A percentile compares a stretch with the other conserved stretches of the same genome.
Evolutionary conservation across 371 early-diverging fungal genomes (phyloP).

Genomic region (Batkoa obscura): DNA sequence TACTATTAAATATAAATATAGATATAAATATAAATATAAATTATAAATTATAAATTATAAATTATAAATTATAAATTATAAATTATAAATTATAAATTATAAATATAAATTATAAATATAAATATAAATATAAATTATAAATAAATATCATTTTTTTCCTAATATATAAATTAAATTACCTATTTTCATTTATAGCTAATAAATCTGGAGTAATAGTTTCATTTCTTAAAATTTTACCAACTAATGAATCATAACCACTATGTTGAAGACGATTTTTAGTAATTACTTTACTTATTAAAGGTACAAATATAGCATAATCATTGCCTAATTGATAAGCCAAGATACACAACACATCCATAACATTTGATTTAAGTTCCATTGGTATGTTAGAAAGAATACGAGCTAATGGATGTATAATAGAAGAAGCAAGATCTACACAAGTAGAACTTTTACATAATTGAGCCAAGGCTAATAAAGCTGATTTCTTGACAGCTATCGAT

Average conservation of each 20-base stretch:
- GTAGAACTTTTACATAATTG: constrained; percentile 59
- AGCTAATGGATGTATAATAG: constrained; percentile 79
- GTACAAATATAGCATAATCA: constrained; percentile 79
- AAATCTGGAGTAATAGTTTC: not conserved
- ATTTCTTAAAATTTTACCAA: not conserved
- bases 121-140: no score
- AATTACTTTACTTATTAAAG: constrained; percentile 26
- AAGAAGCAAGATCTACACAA: constrained; percentile 74
- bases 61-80: no score
- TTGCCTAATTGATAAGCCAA: constrained; percentile 70
- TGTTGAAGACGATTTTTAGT: not conserved
- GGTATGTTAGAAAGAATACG: constrained; percentile 38
- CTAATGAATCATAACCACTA: not conserved
- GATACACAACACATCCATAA: constrained; percentile 67
- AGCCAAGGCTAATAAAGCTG: constrained; percentile 59
- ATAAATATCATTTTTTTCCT: no score
- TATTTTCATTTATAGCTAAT: not conserved
- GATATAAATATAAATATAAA: no score
- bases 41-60: no score
- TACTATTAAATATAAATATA: no score
- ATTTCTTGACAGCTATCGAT: constrained; percentile 37
- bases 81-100: no score
- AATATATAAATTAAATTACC: not conserved
- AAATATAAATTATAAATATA: no score
- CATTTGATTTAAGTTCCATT: constrained; percentile 37